phyloP scores from a whole-genome alignment of 176 grass and related monocot species.

The Phyllostachys edulis region DNA sequence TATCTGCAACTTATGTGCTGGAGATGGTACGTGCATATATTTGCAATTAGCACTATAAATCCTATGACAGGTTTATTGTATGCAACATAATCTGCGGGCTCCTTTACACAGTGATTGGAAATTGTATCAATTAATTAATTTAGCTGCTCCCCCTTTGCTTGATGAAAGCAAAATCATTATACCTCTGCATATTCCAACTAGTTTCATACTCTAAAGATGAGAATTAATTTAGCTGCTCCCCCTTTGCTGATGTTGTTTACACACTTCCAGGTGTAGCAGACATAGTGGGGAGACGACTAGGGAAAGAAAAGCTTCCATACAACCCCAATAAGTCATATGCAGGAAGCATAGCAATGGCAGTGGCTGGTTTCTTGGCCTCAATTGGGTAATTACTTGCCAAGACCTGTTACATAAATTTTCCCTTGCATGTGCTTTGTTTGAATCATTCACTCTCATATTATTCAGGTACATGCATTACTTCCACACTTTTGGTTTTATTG shows the following conservation, averaged over 20 bases:
- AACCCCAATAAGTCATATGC: constrained; percentile 84
- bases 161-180: not conserved
- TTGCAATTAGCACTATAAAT: not conserved
- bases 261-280: constrained; percentile 77
- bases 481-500: constrained; percentile 74
- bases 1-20: constrained; percentile 95
- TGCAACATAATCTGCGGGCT: not conserved
- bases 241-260: not conserved
- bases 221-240: not conserved
- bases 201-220: not conserved
- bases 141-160: not conserved
- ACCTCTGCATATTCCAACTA: not conserved
- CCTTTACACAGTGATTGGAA: not conserved
- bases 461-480: constrained; percentile 94
- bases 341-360: constrained; percentile 67
- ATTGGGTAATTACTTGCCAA: constrained; percentile 57
- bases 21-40: constrained; percentile 58
- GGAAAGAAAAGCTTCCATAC: constrained; percentile 70
- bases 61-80: not conserved
- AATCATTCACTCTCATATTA: not conserved
- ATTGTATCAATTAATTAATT: not conserved
- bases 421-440: not conserved
- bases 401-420: not conserved
- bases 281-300: constrained; percentile 77
- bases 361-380: constrained; percentile 75